These are phyloP conservation scores for Chlamydomonas sphaeroides DNA, from an alignment of 139 green algal species.

Conservation along the genomic window DNA sequence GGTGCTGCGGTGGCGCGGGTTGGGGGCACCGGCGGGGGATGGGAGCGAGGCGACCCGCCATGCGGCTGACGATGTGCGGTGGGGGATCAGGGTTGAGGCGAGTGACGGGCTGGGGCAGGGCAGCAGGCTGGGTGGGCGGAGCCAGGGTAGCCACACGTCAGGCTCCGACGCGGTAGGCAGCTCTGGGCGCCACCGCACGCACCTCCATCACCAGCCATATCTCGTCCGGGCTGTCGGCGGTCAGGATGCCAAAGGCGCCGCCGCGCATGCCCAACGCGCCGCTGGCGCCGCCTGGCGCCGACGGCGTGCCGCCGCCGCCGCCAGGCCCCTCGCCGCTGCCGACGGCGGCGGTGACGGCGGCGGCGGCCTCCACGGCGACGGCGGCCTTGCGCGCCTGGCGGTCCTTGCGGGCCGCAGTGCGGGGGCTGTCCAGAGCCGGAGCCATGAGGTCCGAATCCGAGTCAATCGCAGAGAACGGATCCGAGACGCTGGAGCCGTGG, in stretches of 20 bases:
- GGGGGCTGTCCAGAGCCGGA: conserved; percentile 12
- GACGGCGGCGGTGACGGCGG: background rate
- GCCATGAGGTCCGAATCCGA: conserved; percentile 32
- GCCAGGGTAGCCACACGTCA: too few relatives aligned
- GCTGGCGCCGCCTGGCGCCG: too few relatives aligned
- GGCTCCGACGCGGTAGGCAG: too few relatives aligned
- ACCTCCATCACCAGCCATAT: conserved; percentile 38
- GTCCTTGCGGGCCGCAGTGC: conserved; percentile 28
- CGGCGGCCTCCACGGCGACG: background rate
- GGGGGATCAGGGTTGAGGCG: too few relatives aligned
- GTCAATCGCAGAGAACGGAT: background rate
- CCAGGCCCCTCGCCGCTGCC: background rate
- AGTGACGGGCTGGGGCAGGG: too few relatives aligned
- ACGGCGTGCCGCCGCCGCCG: background rate
- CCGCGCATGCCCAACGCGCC: too few relatives aligned
- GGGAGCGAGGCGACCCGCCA: too few relatives aligned
- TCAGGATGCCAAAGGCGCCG: too few relatives aligned
- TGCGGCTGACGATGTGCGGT: too few relatives aligned
- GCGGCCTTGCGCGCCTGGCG: conserved; percentile 5
- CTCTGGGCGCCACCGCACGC: background rate
- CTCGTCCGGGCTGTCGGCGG: background rate
- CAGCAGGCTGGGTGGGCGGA: too few relatives aligned
- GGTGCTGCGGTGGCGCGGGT: too few relatives aligned
- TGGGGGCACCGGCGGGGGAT: too few relatives aligned
- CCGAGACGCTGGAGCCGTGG: background rate